Evolutionary conservation across 1,284 basidiomycete species (phyloP).

Genomic region (Marasmius fiardii): DNA sequence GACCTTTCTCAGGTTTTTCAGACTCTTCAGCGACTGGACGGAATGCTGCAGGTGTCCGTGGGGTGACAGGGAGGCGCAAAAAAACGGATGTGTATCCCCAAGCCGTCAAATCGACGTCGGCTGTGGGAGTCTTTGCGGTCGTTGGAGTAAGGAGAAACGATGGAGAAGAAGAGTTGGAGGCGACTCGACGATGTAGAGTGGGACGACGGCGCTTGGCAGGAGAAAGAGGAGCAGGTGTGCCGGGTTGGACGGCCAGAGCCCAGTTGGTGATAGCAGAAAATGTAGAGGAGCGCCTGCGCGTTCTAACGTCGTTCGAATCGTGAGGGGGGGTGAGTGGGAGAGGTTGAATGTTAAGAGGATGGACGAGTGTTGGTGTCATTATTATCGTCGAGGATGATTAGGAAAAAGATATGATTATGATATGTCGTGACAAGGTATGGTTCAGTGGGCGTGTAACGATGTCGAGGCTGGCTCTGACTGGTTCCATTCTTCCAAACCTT

Average conservation of each 20-base stretch:
- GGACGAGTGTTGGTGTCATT: neutral
- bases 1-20: neutral
- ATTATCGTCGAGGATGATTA: neutral
- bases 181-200: conserved; percentile 25
- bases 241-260: conserved; percentile 62
- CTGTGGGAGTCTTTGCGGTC: conserved; percentile 21
- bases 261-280: conserved; percentile 46
- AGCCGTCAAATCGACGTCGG: conserved; percentile 49
- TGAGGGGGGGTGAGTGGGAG: conserved; percentile 11
- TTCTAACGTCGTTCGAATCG: conserved; percentile 6
- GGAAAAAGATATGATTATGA: neutral
- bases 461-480: neutral
- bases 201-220: conserved; percentile 21
- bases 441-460: neutral
- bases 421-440: neutral
- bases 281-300: conserved; percentile 28
- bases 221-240: conserved; percentile 54
- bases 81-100: conserved; percentile 67
- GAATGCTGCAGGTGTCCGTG: conserved; percentile 34
- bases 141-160: conserved; percentile 10
- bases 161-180: conserved; percentile 17
- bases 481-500: neutral
- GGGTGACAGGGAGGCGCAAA: conserved; percentile 53
- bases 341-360: conserved; percentile 1
- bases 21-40: conserved; percentile 2